These are phyloP conservation scores for Alnus rubra DNA, from an alignment of 306 rosid species.

Conservation along the genomic window DNA sequence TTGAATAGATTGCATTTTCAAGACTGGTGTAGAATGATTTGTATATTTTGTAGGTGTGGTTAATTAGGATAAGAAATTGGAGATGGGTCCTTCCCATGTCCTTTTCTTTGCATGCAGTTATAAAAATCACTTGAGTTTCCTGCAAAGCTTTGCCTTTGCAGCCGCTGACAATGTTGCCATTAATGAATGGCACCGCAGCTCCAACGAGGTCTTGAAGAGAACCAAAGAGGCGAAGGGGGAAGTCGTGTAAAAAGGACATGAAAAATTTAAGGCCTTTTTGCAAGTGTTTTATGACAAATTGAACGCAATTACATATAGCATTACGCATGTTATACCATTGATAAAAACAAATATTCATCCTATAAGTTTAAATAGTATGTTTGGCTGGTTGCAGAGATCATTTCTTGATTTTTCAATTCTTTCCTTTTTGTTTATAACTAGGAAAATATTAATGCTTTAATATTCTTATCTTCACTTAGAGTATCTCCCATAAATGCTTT, in stretches of 20 bases:
- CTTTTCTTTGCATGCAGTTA: conserved; percentile 32
- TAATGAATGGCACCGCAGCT: not conserved
- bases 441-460: too few species aligned
- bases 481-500: too few species aligned
- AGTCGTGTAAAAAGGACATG: not conserved
- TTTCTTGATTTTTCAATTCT: too few species aligned
- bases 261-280: too few species aligned
- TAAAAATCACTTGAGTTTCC: conserved; percentile 24
- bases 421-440: too few species aligned
- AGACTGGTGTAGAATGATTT: conserved; percentile 33
- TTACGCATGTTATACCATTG: too few species aligned
- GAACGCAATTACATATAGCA: too few species aligned
- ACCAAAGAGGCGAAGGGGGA: not conserved
- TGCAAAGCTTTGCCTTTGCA: conserved; percentile 25
- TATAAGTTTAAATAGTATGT: too few species aligned
- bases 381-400: too few species aligned
- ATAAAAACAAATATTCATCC: too few species aligned
- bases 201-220: not conserved
- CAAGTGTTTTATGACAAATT: too few species aligned
- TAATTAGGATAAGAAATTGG: not conserved
- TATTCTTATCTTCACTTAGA: too few species aligned
- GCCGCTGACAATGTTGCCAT: not conserved
- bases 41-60: conserved; percentile 25
- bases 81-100: conserved; percentile 21
- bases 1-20: conserved; percentile 13